These are phyloP conservation scores for Dichotomocladium elegans DNA, from an alignment of 371 early-diverging fungal species.

Conservation along the genomic window DNA sequence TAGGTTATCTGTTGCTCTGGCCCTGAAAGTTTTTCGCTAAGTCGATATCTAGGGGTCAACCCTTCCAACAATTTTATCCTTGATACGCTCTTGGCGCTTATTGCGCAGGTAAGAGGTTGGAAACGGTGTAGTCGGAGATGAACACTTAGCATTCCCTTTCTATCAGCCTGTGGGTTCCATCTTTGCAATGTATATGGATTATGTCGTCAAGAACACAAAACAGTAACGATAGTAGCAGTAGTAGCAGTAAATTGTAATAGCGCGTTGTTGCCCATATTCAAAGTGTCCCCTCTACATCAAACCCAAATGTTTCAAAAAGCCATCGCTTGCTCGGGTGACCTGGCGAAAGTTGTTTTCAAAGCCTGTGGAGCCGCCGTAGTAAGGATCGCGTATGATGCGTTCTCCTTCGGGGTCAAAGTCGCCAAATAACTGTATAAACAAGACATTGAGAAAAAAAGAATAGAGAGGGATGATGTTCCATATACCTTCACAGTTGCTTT, in stretches of 20 bases:
- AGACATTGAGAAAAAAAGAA: background rate
- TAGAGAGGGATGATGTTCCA: background rate
- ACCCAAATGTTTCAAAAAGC: conserved; percentile 28
- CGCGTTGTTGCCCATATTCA: no score
- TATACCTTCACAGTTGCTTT: conserved; percentile 28
- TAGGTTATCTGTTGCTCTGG: no score
- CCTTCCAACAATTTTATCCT: conserved; percentile 42
- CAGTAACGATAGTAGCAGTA: background rate
- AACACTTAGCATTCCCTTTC: background rate
- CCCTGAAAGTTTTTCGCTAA: no score
- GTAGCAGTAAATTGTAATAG: no score
- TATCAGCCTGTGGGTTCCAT: conserved; percentile 38
- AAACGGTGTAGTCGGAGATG: background rate
- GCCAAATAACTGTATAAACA: conserved; percentile 76
- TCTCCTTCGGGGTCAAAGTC: conserved; percentile 78
- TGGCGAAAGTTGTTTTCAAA: conserved; percentile 88
- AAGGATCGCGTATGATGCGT: conserved; percentile 80
- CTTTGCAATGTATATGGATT: conserved; percentile 44
- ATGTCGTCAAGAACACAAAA: conserved; percentile 21
- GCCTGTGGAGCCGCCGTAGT: conserved; percentile 84
- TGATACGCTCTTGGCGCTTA: conserved; percentile 27
- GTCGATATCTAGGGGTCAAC: conserved; percentile 28
- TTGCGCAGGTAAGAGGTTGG: conserved; percentile 35
- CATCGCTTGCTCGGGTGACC: conserved; percentile 60
- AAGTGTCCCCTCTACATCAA: conserved; percentile 26